phyloP scores from a whole-genome alignment of 768 basidiomycete species.

The Hygrophorus russula region DNA sequence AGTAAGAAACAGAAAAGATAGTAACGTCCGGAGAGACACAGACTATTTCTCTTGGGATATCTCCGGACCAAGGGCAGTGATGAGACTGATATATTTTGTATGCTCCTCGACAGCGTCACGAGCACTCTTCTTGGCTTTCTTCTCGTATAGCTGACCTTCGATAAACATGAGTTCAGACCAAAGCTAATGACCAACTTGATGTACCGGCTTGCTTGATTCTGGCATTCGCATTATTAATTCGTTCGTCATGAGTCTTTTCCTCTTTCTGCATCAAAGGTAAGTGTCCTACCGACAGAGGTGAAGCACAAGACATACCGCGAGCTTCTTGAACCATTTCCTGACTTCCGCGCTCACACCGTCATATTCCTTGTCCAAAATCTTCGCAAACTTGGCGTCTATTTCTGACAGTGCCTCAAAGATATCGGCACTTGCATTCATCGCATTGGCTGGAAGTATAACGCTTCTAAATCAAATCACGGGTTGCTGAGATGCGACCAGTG shows the following conservation, averaged over 20 bases:
- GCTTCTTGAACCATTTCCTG: conserved; percentile 81
- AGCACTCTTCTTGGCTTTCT: conserved; percentile 66
- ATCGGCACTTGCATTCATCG: conserved; percentile 49
- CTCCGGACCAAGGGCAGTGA: conserved; percentile 63
- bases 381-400: conserved; percentile 64
- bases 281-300: neutral
- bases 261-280: conserved; percentile 48
- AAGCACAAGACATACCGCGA: conserved; percentile 39
- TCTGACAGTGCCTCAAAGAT: conserved; percentile 65
- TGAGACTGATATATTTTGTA: conserved; percentile 62
- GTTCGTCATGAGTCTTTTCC: conserved; percentile 68
- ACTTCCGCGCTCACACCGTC: conserved; percentile 53
- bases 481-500: neutral
- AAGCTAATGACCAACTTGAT: conserved; percentile 3
- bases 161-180: conserved; percentile 4
- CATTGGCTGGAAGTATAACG: conserved; percentile 46
- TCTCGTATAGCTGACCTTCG: conserved; percentile 63
- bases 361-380: conserved; percentile 65
- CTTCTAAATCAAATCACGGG: too few relatives aligned
- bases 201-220: conserved; percentile 71
- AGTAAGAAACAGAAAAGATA: neutral
- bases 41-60: conserved; percentile 75
- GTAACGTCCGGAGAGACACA: conserved; percentile 17
- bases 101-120: conserved; percentile 65
- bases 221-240: conserved; percentile 51